Evolutionary conservation across 1,284 basidiomycete genomes (phyloP), one percentile per base, ranked within the genome.

Genomic region (Ceratobasidium sp.): DNA sequence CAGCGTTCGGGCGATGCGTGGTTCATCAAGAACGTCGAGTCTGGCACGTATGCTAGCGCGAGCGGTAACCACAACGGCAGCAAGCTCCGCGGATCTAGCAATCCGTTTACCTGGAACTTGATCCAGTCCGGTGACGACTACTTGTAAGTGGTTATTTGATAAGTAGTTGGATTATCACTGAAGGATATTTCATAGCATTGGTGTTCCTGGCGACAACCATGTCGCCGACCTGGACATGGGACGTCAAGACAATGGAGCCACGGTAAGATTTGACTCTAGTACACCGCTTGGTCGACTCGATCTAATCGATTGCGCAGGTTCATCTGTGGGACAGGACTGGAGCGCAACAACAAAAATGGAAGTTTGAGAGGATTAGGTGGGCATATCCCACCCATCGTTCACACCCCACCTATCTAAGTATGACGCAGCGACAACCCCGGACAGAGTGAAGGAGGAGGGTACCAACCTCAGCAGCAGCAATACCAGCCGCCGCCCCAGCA

Each of bases 361-460:
- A 19, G 46, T 73, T 73, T 37, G 71, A 73, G 51, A 73, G 63
- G 71, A 62, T 73, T 59, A 63, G 63, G 71, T 73, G 27, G 54
- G 71, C 22, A 41, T 3, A 54, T 62, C 6, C n/a, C 16, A 19
- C 9, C 37, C 19, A 41, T 41, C 56, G 16, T 46, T 19, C 39
- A 31, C 22, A 63, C 19, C 19, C 13, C 16, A 43, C 54, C 71
- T 63, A 43, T 53, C 46, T 27, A 34, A 14, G 7, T 5, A 19
- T 41, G 11, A 16, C 31, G 16, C 43, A 73, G 71, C 59, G 71
- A 63, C 29, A 62, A 73, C 71, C 34, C 71, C n/a, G 71, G 71
- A 14, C 29, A 31, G 29, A 22, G 53, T 24, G 59, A 49, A 37
- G 58, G 58, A 48, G 53, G 53, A 39, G 61, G 39, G 51, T 37